A percentile compares a stretch with the other conserved stretches of the same genome.
Evolutionary conservation across 2,329 filamentous ascomycete species (phyloP).

Genomic region (Sclerotinia subarctica): DNA sequence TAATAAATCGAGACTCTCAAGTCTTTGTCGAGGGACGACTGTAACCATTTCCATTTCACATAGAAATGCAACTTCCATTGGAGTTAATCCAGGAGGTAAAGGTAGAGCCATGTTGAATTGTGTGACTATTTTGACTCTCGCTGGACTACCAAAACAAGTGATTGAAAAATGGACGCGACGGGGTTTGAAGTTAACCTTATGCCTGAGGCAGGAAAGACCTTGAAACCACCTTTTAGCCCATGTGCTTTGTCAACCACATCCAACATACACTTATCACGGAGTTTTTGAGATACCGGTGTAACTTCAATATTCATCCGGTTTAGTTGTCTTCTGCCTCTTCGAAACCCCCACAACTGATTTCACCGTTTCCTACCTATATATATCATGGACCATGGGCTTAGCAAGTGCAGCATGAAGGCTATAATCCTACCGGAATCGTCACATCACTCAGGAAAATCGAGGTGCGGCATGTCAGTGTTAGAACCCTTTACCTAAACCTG

Average conservation of each 20-base stretch:
- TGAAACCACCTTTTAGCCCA: neutral
- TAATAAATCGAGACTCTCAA: constrained; percentile 81
- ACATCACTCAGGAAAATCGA: neutral
- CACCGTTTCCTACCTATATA: neutral
- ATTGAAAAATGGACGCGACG: neutral
- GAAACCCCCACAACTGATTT: no score
- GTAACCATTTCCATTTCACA: constrained; percentile 98
- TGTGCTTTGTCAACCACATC: no score
- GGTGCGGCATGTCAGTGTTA: neutral
- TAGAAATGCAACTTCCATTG: constrained; percentile 86
- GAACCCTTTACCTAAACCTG: neutral
- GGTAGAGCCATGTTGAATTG: constrained; percentile 37
- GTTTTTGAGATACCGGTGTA: neutral
- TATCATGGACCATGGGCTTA: neutral
- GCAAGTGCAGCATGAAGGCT: neutral
- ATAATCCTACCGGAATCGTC: neutral
- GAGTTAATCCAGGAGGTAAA: constrained; percentile 58
- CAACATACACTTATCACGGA: neutral
- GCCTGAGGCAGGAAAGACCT: neutral
- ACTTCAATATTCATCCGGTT: no score
- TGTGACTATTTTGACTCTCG: constrained; percentile 1
- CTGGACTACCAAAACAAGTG: neutral
- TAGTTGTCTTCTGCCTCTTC: neutral
- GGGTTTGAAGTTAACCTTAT: no score
- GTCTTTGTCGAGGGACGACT: constrained; percentile 82